Percentiles rank a stretch among this genome's conserved stretches.
phyloP scores from a whole-genome alignment of 305 asterid species.

The Ajuga reptans region DNA sequence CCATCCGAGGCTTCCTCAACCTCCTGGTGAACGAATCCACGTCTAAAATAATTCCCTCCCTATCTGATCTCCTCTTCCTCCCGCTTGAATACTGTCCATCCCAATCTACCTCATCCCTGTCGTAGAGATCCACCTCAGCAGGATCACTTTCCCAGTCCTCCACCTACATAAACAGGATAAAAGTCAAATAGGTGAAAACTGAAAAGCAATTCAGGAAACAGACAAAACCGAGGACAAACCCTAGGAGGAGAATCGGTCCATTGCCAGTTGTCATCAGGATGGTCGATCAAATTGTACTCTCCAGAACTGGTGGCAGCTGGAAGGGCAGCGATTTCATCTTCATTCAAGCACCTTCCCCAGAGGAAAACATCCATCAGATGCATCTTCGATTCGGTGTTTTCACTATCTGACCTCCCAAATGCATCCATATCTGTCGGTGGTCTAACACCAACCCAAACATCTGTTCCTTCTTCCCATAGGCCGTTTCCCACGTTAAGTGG shows the following conservation, averaged over 20 bases:
- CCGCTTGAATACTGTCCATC: conserved; percentile 99
- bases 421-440: conserved; percentile 95
- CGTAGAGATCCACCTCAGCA: conserved; percentile 96
- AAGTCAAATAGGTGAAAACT: background rate
- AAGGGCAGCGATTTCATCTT: conserved; percentile 85
- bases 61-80: conserved; percentile 88
- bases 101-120: conserved; percentile 98
- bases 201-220: conserved; percentile 4
- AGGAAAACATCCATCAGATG: conserved; percentile 94
- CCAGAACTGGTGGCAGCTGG: conserved; percentile 75
- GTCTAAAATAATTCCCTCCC: conserved; percentile 69
- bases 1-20: conserved; percentile 85
- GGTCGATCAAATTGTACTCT: conserved; percentile 63
- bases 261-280: conserved; percentile 92
- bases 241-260: conserved; percentile 98
- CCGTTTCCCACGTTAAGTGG: conserved; percentile 72
- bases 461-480: conserved; percentile 95
- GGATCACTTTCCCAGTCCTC: conserved; percentile 99
- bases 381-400: conserved; percentile 92
- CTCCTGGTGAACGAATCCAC: conserved; percentile 91
- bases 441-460: conserved; percentile 82
- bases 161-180: conserved; percentile 42
- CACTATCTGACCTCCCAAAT: conserved; percentile 99
- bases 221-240: conserved; percentile 43
- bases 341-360: conserved; percentile 95